Evolutionary conservation across 306 rosid species (phyloP).

Genomic region (Prosopis cineraria): DNA sequence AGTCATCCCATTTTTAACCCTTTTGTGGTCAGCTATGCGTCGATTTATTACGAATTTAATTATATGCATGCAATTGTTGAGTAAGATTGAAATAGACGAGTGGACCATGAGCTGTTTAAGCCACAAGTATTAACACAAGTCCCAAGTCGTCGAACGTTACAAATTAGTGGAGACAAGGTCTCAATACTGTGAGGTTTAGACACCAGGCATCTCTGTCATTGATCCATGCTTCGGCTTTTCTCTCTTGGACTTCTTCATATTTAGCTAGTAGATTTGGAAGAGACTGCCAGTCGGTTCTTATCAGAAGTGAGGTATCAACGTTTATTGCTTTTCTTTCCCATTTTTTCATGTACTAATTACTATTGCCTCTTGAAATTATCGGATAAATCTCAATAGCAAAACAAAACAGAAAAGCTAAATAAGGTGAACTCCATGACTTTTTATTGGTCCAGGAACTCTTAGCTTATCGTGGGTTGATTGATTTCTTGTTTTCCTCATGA

Average conservation of each 20-base stretch:
- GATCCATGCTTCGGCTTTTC: not conserved
- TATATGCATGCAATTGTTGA: too few species aligned
- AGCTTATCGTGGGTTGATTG: too few species aligned
- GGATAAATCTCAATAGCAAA: too few species aligned
- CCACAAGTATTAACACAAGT: not conserved
- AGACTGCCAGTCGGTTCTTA: not conserved
- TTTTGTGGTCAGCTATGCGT: not conserved
- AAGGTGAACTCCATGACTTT: too few species aligned
- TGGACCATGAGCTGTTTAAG: not conserved
- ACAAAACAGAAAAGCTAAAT: too few species aligned
- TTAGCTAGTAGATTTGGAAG: not conserved
- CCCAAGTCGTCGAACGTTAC: not conserved
- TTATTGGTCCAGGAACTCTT: too few species aligned
- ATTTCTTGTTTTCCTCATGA: not conserved
- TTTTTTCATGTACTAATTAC: not conserved
- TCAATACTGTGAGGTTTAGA: not conserved
- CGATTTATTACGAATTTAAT: not conserved
- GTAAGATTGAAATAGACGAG: not conserved
- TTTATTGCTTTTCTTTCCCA: not conserved
- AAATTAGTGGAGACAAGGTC: not conserved
- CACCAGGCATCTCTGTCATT: not conserved
- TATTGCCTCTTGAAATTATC: not conserved
- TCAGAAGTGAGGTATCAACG: not conserved
- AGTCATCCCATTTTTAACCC: too few species aligned
- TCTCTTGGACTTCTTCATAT: not conserved